Base-by-base conservation (phyloP, 176 grass and related monocot genomes). In the Areca catechu region DNA sequence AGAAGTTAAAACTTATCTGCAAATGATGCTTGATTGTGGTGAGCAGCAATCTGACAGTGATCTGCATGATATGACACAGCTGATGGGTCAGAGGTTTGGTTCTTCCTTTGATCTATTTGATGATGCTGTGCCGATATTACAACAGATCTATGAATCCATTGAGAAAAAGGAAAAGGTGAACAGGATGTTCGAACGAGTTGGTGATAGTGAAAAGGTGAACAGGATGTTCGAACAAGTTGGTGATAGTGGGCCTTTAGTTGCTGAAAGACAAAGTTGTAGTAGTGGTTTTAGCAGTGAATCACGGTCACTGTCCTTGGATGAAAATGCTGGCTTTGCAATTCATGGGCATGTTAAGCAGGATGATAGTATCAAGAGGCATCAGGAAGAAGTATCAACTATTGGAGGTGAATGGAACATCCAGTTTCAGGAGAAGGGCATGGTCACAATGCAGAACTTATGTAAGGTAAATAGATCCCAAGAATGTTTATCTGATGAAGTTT, bases 1-100 rank as follows among this genome's bases (percentile, higher is more conserved):
- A 57, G 81, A 98, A 73, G 67, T 89, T 0, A 81, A 98, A 50
- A 63, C 76, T 21, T 93, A 82, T 74, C 79, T 69, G 4, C 81
- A 78, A n/a, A 12, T 89, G 22, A 74, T 97, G 27, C 18, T 53
- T 43, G 10, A 70, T 4, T 61, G 20, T 0, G 20, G 66, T 0
- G 68, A 80, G 0, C 65, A 78, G 0, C 61, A 73, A 5, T 60
- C 76, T 5, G 73, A 51, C 25, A 34, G 66, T 74, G 48, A 77
- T 75, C 53, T 74, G 5, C 76, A 72, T 53, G 59, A 20, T 22
- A 65, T 63, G 4, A 55, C 60, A 0, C 24, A 62, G 22, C 62
- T 2, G 23, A 69, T 7, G 20, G 19, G 18, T 1, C 29, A 24
- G 3, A 22, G 55, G 29, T 20, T 5, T 10, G 4, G 10, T 24